phyloP scores from a whole-genome alignment of 2,329 filamentous ascomycete species.

The Coniochaeta ligniaria region DNA sequence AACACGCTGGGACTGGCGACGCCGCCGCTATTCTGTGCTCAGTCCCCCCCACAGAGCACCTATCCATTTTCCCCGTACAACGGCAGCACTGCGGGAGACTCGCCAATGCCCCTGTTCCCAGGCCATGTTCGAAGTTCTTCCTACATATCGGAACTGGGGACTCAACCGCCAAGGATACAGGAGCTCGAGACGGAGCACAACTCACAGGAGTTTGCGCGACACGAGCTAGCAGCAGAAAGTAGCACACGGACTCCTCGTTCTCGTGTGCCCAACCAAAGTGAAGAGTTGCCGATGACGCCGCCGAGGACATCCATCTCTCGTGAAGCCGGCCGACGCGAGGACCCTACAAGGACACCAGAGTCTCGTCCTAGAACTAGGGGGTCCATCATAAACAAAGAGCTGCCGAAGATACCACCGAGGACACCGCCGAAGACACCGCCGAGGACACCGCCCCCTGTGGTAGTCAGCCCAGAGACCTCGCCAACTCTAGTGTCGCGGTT shows the following conservation, averaged over 20 bases:
- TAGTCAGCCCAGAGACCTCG: neutral
- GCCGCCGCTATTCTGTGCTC: neutral
- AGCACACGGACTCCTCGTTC: neutral
- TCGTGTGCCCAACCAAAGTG: neutral
- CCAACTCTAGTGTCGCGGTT: neutral
- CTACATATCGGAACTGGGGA: neutral
- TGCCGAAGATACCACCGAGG: no score
- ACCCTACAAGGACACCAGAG: neutral
- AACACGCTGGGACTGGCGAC: neutral
- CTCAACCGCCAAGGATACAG: neutral
- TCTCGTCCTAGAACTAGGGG: neutral
- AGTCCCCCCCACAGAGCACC: neutral
- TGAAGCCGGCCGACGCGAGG: neutral
- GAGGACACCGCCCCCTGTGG: neutral
- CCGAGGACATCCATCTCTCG: neutral
- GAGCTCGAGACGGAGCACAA: neutral
- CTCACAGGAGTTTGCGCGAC: neutral
- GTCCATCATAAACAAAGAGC: neutral
- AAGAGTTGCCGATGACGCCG: neutral
- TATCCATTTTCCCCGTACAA: neutral
- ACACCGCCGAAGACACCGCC: neutral
- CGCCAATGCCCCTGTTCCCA: neutral
- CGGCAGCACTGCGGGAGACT: neutral
- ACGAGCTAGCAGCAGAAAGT: neutral
- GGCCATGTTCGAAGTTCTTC: neutral